Percentiles rank a stretch among this genome's conserved stretches.
Evolutionary conservation across 257 asterid genomes (phyloP).

Genomic region (Prunella vulgaris): DNA sequence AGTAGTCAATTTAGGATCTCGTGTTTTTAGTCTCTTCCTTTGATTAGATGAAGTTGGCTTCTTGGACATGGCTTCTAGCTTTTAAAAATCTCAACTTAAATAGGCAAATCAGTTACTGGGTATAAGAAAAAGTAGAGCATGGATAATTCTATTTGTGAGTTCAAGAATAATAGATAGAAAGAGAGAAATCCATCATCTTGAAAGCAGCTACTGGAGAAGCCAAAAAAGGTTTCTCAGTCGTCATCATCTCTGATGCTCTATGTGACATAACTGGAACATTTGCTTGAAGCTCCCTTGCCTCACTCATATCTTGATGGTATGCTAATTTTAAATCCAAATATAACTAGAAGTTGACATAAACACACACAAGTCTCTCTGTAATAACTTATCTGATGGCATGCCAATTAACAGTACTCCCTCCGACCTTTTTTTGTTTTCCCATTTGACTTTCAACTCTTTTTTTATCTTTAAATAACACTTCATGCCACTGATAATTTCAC

Average conservation of each 20-base stretch:
- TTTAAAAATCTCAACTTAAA: neutral
- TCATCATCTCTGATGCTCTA: neutral
- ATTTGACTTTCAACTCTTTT: too few relatives aligned
- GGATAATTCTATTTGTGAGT: neutral
- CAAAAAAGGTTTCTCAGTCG: neutral
- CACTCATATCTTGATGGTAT: neutral
- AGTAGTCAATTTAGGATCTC: neutral
- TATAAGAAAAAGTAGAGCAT: neutral
- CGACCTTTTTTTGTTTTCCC: too few relatives aligned
- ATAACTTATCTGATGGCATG: neutral
- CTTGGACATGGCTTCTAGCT: constrained; percentile 3
- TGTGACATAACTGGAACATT: neutral
- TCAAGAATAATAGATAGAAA: neutral
- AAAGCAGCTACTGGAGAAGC: neutral
- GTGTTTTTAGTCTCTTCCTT: neutral
- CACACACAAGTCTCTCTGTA: neutral
- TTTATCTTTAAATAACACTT: too few relatives aligned
- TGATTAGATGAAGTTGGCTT: neutral
- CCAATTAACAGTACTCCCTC: neutral
- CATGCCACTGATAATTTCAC: too few relatives aligned
- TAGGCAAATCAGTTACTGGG: neutral
- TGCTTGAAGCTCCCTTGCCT: neutral
- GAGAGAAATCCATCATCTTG: neutral
- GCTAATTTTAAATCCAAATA: neutral
- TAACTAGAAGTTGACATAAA: neutral